A percentile compares a stretch with the other conserved stretches of the same genome.
These are phyloP conservation scores for Rubia peregrina DNA, from an alignment of 305 asterid species.

Conservation along the genomic window DNA sequence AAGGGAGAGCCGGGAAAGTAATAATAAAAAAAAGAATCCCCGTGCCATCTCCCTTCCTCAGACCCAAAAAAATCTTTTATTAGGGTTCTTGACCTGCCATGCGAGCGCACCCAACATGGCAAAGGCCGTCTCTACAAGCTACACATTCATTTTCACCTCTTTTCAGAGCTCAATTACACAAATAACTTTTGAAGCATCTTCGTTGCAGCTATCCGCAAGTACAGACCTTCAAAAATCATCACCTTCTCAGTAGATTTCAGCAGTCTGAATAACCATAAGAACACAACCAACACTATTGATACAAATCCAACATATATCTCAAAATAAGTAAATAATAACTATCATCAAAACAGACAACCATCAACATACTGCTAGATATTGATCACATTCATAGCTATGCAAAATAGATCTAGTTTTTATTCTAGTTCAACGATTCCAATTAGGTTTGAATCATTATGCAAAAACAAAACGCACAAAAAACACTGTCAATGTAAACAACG, in stretches of 20 bases:
- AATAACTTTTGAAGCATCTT: background rate
- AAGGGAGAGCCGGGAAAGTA: constrained; percentile 25
- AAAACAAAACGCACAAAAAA: no score
- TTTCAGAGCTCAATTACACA: background rate
- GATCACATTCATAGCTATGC: no score
- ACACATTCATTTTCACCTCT: background rate
- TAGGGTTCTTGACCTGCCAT: constrained; percentile 26
- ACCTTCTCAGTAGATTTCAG: background rate
- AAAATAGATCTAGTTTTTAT: no score
- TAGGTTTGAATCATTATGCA: no score
- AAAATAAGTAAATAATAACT: no score
- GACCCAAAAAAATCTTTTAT: constrained; percentile 14
- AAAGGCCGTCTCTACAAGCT: constrained; percentile 14
- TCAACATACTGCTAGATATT: no score
- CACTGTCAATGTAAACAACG: no score
- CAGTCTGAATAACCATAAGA: background rate
- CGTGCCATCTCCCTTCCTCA: constrained; percentile 26
- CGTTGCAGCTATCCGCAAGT: background rate
- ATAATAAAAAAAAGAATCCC: background rate
- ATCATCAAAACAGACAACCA: no score
- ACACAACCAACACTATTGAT: no score
- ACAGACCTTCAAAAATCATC: background rate
- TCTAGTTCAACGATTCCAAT: no score
- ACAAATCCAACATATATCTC: no score
- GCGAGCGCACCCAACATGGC: constrained; percentile 31